Conservation (phyloP, 2,329 filamentous ascomycete species). For the Xylariales sp. region DNA sequence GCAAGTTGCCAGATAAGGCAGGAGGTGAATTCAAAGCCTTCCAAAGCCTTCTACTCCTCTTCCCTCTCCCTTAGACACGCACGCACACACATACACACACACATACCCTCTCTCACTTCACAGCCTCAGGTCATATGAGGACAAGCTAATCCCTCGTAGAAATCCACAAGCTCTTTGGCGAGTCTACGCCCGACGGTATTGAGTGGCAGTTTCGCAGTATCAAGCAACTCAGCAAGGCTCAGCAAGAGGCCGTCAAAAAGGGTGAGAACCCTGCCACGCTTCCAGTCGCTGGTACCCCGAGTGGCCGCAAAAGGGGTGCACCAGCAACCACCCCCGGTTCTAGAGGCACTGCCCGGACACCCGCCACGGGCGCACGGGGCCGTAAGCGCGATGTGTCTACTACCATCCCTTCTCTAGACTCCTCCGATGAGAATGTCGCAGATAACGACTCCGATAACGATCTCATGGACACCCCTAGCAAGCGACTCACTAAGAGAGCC, state of each 20-base stretch:
- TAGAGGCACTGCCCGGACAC: constrained; percentile 36
- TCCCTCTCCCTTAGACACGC: neutral
- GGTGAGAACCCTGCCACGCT: constrained; percentile 61
- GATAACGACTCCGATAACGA: constrained; percentile 22
- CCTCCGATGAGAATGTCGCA: constrained; percentile 43
- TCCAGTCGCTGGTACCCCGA: constrained; percentile 37
- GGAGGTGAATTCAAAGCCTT: constrained; percentile 49
- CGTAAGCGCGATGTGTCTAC: constrained; percentile 14
- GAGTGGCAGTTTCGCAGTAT: constrained; percentile 69
- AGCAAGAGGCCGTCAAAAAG: constrained; percentile 57
- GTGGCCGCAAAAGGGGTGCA: constrained; percentile 10
- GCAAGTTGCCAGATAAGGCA: constrained; percentile 55
- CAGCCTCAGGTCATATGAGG: neutral
- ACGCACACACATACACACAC: neutral
- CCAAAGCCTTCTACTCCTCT: neutral
- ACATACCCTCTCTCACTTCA: neutral
- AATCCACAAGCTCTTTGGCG: constrained; percentile 69
- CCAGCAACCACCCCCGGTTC: constrained; percentile 25
- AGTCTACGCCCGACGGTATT: constrained; percentile 68
- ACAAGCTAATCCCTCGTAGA: constrained; percentile 53
- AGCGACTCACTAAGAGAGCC: constrained; percentile 32
- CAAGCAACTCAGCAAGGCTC: constrained; percentile 63
- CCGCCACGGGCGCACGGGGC: constrained; percentile 11
- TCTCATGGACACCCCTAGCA: constrained; percentile 24
- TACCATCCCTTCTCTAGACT: constrained; percentile 41